Evolutionary conservation across 768 basidiomycete genomes (phyloP), one percentile per base, ranked within the genome.

Genomic region (Pisolithus orientalis): DNA sequence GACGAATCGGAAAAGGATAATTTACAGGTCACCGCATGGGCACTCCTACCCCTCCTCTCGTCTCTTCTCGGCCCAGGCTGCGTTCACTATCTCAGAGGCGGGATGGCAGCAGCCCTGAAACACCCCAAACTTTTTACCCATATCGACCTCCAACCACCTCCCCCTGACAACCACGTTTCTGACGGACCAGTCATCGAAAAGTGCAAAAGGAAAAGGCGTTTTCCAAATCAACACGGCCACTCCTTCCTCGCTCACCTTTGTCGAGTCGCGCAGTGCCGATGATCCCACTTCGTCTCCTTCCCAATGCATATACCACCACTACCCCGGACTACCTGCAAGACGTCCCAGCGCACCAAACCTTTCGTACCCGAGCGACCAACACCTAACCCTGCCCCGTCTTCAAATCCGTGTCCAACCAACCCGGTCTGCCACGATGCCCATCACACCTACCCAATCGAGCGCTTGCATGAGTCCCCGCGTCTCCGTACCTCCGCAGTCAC

Each of bases 21-120:
- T 58, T 65, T 73, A 16, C 75, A 79, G 51, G 65, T 72, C 39
- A 80, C 82, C 31, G 78, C 87, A 1, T 91, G 89, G 87, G 79
- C 80, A 1, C 74, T 92, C 34, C 74, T 90, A 24, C 75, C 79
- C 27, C 75, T 89, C 40, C 66, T 92, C 5, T 63, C 75, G 5
- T 78, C 84, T 5, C 73, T 91, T 39, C 69, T 88, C 27, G 71
- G 73, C 47, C 64, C 68, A 11, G 82, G 80, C 56, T 72, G 65
- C 46, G 80, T 82, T 9, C 78, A 83, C 62, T 92, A 87, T 70
- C 73, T 92, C 31, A 75, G 81, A 39, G 87, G 89, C 7, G 90
- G 90, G 14, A 77, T 90, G 32, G 74, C 80, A 21, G 75, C 74
- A 6, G 85, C 83, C 6, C 76, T 80, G 4, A 74, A 77, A 44